Evolutionary conservation across 1,284 basidiomycete species (phyloP), one percentile per base, ranked within the genome.

Genomic region (Afroboletus lepidellus): DNA sequence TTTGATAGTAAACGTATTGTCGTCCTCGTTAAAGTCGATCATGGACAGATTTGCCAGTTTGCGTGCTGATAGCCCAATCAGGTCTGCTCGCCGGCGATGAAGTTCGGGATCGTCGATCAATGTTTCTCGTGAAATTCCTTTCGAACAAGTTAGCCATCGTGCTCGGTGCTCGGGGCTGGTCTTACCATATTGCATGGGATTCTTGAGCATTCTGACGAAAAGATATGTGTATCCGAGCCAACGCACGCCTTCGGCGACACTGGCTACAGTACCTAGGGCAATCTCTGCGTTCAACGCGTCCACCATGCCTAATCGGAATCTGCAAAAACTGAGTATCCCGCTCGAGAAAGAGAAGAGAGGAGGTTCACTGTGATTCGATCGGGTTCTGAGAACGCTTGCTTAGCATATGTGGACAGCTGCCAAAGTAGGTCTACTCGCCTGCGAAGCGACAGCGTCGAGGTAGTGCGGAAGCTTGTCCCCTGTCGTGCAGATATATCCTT

Each of bases 181-280:
- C 76, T 54, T 60, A 90, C 92, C 94, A 65, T 99, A 99, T 48
- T 91, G 77, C 58, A 90, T 84, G 1, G 96, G 97, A 59, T 97
- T 97, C 66, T 90, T 91, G 49, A 84, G 81, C 94, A 99, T 97
- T 41, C 97, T 84, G 2, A 98, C 96, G 65, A 93, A 95, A 23
- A 99, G 81, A 69, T 98, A 99, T 0, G 97, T 99, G 67, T 98
- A 99, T 12, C 95, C 92, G 39, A 99, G 78, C 98, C 97, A 99
- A 54, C 88, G 87, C 8, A 98, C 85, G 15, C 88, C 97, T 67
- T 99, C 97, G 50, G 79, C 74, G 21, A 90, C 79, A 58, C 85
- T 97, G 3, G 91, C 81, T 12, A 99, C 97, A 0, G 97, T 98
- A 2, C 97, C 97, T 0, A 99, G 80, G 3, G 95, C 80, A 47